Evolutionary conservation across 768 basidiomycete species (phyloP), one percentile per base, ranked within the genome.

Genomic region (Chlorophyllum brunneum): DNA sequence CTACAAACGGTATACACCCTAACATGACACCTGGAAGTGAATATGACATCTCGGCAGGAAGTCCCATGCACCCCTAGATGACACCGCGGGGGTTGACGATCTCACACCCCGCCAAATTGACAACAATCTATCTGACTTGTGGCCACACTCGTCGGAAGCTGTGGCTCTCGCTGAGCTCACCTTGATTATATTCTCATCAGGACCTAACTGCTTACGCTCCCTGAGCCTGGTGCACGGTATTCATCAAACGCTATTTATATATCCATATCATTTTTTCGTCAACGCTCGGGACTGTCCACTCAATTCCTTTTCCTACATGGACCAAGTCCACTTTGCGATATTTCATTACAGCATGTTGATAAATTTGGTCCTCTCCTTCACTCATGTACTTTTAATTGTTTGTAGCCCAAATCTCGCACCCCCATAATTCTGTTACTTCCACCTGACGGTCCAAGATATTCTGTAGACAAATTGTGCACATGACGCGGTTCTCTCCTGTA

Each of bases 51-150:
- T 49, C 63, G 34, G 57, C 58, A 11, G 58, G 62, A 18, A 63
- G 59, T 48, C 59, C 63, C 7, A 65, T 66, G 64, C 65, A 61
- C 37, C 29, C 54, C 1, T 59, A 54, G 41, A 45, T 26, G 23
- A n/a, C 20, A 15, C 5, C 34, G 1, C 5, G 34, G 13, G 34
- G 34, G 15, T 15, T 36, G 9, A n/a, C 11, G 34, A 16, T 11
- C 3, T 36, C 4, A 11, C 34, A 36, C 34, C n/a, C n/a, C n/a
- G n/a, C n/a, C n/a, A n/a, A n/a, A n/a, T n/a, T n/a, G n/a, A n/a
- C n/a, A n/a, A n/a, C n/a, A n/a, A n/a, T n/a, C n/a, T n/a, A 43
- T 16, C 36, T 37, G 36, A 43, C 23, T 23, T n/a, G n/a, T n/a
- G n/a, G n/a, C n/a, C n/a, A n/a, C n/a, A n/a, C n/a, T n/a, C n/a